A percentile compares a stretch with the other conserved stretches of the same genome.
Conservation (phyloP, 768 basidiomycete species). For the Russula abietina region DNA sequence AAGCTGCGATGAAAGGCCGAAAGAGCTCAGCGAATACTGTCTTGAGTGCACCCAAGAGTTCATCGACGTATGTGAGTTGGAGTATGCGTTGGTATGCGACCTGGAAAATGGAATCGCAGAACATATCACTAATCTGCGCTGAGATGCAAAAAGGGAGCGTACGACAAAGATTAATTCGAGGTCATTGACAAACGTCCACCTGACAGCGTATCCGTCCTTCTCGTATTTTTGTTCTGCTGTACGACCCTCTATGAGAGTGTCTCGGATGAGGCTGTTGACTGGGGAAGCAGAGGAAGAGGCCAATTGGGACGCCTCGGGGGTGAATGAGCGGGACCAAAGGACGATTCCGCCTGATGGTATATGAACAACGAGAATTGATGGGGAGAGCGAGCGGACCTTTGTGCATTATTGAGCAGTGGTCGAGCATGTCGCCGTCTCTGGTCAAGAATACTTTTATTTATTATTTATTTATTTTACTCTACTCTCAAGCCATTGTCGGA, state of each 20-base stretch:
- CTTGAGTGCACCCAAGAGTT: constrained; percentile 75
- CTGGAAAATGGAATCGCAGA: constrained; percentile 41
- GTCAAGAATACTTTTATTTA: background rate
- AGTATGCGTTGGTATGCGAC: constrained; percentile 96
- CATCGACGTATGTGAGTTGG: constrained; percentile 89
- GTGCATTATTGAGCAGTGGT: constrained; percentile 93
- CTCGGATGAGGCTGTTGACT: constrained; percentile 81
- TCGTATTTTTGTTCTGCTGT: constrained; percentile 80
- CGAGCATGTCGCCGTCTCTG: constrained; percentile 50
- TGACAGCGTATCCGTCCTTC: constrained; percentile 89
- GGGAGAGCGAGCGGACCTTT: constrained; percentile 49
- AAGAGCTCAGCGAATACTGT: constrained; percentile 82
- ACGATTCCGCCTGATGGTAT: constrained; percentile 70
- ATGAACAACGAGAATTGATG: background rate
- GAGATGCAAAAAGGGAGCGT: constrained; percentile 31
- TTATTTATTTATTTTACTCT: constrained; percentile 20
- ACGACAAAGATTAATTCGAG: constrained; percentile 96
- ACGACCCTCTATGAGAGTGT: constrained; percentile 87
- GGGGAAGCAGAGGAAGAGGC: constrained; percentile 71
- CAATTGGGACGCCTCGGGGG: constrained; percentile 70
- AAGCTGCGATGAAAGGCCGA: constrained; percentile 73
- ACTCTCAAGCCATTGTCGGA: constrained; percentile 78
- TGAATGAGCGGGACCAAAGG: constrained; percentile 93
- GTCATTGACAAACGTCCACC: constrained; percentile 94
- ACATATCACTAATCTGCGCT: background rate